Evolutionary conservation across 345 rosid species (phyloP).

Genomic region (Gossypium raimondii): DNA sequence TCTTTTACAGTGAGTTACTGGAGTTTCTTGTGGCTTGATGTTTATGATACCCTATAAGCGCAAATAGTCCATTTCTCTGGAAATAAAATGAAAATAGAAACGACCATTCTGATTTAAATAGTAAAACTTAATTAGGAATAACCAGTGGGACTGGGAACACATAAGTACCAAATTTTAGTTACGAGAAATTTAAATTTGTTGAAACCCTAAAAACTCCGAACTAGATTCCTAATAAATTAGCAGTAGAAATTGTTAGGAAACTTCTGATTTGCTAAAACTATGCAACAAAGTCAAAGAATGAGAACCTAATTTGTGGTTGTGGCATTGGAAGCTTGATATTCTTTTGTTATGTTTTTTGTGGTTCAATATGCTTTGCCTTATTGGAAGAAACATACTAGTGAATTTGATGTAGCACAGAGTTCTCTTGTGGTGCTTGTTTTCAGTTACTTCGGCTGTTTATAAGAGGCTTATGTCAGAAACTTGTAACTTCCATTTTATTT

Average conservation of each 20-base stretch:
- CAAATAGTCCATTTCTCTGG: background rate
- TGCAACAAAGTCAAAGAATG: background rate
- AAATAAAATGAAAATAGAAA: background rate
- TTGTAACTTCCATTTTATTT: background rate
- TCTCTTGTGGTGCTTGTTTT: background rate
- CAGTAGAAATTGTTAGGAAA: background rate
- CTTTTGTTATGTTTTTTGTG: background rate
- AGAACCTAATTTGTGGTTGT: background rate
- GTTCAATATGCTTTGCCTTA: background rate
- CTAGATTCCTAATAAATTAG: background rate
- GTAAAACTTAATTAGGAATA: background rate
- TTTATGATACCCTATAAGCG: background rate
- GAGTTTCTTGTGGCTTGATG: background rate
- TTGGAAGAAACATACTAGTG: background rate
- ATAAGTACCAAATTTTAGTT: background rate
- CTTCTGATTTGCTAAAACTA: background rate
- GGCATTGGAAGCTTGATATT: background rate
- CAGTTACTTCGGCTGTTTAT: background rate
- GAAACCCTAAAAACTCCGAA: background rate
- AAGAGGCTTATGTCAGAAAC: background rate
- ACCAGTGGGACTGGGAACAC: background rate
- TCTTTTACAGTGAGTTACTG: background rate
- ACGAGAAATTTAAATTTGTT: background rate
- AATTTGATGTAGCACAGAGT: background rate
- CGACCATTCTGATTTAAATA: background rate